A percentile compares a stretch with the other conserved stretches of the same genome.
Conservation (phyloP, 2,329 filamentous ascomycete genomes). For the Geosmithia putterillii region DNA sequence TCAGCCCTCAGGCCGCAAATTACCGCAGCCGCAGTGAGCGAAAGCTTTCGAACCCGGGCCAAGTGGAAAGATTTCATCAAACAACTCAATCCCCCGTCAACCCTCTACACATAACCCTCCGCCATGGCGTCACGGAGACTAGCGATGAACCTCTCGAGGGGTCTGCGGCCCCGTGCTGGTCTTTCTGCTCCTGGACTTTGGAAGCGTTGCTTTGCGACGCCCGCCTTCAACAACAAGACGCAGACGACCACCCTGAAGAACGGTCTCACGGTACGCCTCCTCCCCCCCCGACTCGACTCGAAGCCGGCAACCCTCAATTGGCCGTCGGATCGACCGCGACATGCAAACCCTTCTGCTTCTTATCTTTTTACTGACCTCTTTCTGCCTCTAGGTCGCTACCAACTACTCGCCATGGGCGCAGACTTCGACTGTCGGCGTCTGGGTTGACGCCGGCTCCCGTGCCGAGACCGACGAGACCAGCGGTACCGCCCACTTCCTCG, state of each 20-base stretch:
- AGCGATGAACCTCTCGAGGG: slow-evolving; percentile 85
- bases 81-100: slow-evolving; percentile 40
- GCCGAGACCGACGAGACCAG: slow-evolving; percentile 98
- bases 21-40: no score
- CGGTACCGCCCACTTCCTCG: slow-evolving; percentile 97
- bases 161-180: slow-evolving; percentile 77
- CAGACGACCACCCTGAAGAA: slow-evolving; percentile 95
- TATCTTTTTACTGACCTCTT: slow-evolving; percentile 12
- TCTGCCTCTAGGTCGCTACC: slow-evolving; percentile 65
- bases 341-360: no score
- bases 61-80: slow-evolving; percentile 38
- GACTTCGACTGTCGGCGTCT: slow-evolving; percentile 95
- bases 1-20: slow-evolving; percentile 30
- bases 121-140: slow-evolving; percentile 94
- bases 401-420: slow-evolving; percentile 97
- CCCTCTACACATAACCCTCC: slow-evolving; percentile 36
- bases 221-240: slow-evolving; percentile 61
- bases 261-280: slow-evolving; percentile 71
- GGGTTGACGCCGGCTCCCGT: slow-evolving; percentile 97
- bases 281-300: slow-evolving; percentile 7
- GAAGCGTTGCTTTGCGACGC: slow-evolving; percentile 80
- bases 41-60: slow-evolving; percentile 33
- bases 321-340: slow-evolving; percentile 8
- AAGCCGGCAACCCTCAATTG: slow-evolving; percentile 22
- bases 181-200: slow-evolving; percentile 66